A percentile compares a stretch with the other conserved stretches of the same genome.
These are phyloP conservation scores for Daldinia caldariorum DNA, from an alignment of 495 filamentous ascomycete genomes.

Conservation along the genomic window DNA sequence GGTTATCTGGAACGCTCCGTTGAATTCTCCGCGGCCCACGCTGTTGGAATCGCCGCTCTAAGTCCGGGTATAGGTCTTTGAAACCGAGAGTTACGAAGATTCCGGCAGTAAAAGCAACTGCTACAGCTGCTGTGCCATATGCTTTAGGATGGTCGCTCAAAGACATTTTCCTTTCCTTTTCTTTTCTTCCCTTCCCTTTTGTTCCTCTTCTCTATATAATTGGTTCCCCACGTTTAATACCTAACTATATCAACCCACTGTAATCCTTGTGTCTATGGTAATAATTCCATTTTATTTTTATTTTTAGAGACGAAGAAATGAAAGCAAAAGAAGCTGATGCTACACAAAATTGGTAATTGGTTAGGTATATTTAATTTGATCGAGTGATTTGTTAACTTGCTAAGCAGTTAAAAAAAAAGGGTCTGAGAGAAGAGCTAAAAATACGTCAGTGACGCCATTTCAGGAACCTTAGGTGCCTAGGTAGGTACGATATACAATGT, in stretches of 20 bases:
- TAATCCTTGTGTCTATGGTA: not conserved
- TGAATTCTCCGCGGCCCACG: conserved; percentile 26
- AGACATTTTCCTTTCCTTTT: conserved; percentile 56
- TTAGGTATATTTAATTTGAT: not conserved
- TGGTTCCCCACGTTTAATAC: too few species aligned
- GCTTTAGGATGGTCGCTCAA: conserved; percentile 63
- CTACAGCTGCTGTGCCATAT: conserved; percentile 67
- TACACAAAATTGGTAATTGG: not conserved
- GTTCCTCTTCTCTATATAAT: not conserved
- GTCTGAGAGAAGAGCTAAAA: not conserved
- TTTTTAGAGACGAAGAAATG: not conserved
- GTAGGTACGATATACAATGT: not conserved
- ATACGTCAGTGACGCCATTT: conserved; percentile 8
- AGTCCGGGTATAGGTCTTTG: conserved; percentile 77
- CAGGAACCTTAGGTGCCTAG: conserved; percentile 2
- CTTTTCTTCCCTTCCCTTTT: conserved; percentile 6
- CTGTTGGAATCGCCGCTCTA: conserved; percentile 69
- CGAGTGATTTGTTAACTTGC: not conserved
- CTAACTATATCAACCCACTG: not conserved
- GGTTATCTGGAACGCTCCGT: conserved; percentile 8
- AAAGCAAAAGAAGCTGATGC: not conserved
- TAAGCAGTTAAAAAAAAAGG: not conserved
- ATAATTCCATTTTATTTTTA: not conserved
- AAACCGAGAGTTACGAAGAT: conserved; percentile 75
- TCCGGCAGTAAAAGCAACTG: conserved; percentile 77